Base-by-base conservation (phyloP, 768 basidiomycete species). In the Russula compacta region DNA sequence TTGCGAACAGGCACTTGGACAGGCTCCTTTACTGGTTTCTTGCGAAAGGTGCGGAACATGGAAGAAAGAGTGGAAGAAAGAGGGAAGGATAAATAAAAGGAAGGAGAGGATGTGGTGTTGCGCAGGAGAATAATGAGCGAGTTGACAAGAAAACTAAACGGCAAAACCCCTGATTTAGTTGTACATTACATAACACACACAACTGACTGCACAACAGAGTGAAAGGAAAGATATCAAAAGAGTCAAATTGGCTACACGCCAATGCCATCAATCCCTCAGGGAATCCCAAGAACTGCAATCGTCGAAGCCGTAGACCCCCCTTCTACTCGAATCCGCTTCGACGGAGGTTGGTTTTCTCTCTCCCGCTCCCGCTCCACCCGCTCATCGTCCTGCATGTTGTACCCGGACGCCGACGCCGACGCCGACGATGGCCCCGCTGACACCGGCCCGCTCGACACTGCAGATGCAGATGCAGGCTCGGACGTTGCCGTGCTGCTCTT, bases 11-110 rank as follows among this genome's bases (percentile, higher is more conserved):
- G 65, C 21, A 57, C 69, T 73, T 67, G 79, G 75, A 67, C 71
- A 73, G 73, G 79, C 77, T 76, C 78, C 83, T 67, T 76, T 61
- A 72, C 73, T 60, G 81, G 77, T 72, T 84, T 88, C 67, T 87
- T 83, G 63, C 87, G 84, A 69, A 87, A 85, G 55, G 60, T 63
- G 65, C 83, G 84, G 72, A 89, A 89, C 87, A 90, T 90, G 67
- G 71, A 64, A 59, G 59, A 48, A 52, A 54, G 51, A 58, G 57
- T 49, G 59, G 58, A 43, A 40, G 24, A n/a, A n/a, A 50, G 29
- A 35, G 49, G 53, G 50, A 54, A 46, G 50, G 39, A 60, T 50
- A 56, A 39, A 38, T 5, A 49, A 46, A 50, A 14, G 24, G 29
- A 43, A 53, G 10, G 15, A 15, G 21, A 55, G 7, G 19, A 9